Conservation (phyloP, 306 rosid species). For the Betula pendula region DNA sequence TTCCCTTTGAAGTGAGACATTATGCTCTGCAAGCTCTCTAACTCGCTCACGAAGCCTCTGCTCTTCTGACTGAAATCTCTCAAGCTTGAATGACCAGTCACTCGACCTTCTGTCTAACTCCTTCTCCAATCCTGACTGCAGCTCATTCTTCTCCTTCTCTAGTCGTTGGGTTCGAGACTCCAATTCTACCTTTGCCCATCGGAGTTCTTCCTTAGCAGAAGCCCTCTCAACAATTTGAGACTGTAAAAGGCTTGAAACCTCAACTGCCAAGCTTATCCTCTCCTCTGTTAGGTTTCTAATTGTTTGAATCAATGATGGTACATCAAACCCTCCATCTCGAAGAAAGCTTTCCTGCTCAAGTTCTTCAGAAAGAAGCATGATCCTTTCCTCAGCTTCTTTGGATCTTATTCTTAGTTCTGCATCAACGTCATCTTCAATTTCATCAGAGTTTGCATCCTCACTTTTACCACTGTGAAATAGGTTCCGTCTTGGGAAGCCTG, state of each 20-base stretch:
- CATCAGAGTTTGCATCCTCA: conserved; percentile 43
- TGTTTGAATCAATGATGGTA: conserved; percentile 59
- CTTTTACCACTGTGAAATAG: conserved; percentile 19
- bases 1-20: conserved; percentile 92
- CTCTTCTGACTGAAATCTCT: conserved; percentile 85
- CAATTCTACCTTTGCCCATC: conserved; percentile 56
- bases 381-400: conserved; percentile 79
- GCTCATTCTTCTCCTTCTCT: conserved; percentile 89
- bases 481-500: conserved; percentile 33
- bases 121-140: conserved; percentile 81
- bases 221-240: conserved; percentile 71
- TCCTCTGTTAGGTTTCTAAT: conserved; percentile 64
- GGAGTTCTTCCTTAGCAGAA: conserved; percentile 64
- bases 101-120: conserved; percentile 95
- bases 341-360: conserved; percentile 69
- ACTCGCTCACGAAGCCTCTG: conserved; percentile 90
- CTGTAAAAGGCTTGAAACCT: conserved; percentile 75
- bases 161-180: conserved; percentile 55
- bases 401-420: conserved; percentile 61
- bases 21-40: conserved; percentile 98
- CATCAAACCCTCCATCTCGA: conserved; percentile 54
- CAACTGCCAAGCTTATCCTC: conserved; percentile 67
- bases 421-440: conserved; percentile 55
- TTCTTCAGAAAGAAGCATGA: conserved; percentile 57
- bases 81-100: conserved; percentile 93